Conservation (phyloP, 805 yeast species). For the Pichia cephalocereana region DNA sequence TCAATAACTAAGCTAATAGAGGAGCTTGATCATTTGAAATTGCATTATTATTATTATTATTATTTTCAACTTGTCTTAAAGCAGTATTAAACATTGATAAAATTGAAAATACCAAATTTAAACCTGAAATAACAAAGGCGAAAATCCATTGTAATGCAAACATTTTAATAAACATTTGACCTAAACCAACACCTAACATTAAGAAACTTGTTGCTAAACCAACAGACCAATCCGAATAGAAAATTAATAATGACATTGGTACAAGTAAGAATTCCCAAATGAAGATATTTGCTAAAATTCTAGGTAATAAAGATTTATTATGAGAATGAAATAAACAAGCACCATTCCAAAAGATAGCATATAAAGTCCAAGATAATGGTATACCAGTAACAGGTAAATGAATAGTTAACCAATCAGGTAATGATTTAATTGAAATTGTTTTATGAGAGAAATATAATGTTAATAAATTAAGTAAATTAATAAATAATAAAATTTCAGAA, state of each 20-base stretch:
- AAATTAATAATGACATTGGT: constrained; percentile 47
- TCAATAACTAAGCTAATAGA: constrained; percentile 14
- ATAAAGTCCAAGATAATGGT: constrained; percentile 69
- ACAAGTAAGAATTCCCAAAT: constrained; percentile 71
- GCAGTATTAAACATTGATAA: constrained; percentile 35
- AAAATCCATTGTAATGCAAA: constrained; percentile 84
- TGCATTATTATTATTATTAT: neutral
- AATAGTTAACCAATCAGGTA: constrained; percentile 43
- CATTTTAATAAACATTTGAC: constrained; percentile 58
- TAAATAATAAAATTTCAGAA: constrained; percentile 47
- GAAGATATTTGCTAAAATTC: constrained; percentile 62
- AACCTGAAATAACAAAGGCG: constrained; percentile 56
- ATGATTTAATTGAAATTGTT: constrained; percentile 46
- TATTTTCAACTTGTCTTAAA: constrained; percentile 7
- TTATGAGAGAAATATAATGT: constrained; percentile 48
- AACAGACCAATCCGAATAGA: constrained; percentile 63
- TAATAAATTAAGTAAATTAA: constrained; percentile 53
- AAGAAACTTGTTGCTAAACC: constrained; percentile 53
- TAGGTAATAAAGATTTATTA: constrained; percentile 41
- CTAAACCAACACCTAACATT: constrained; percentile 57
- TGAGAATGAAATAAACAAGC: constrained; percentile 63
- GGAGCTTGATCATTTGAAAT: constrained; percentile 26
- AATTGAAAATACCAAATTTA: constrained; percentile 43
- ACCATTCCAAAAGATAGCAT: constrained; percentile 77
- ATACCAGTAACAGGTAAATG: constrained; percentile 61